Evolutionary conservation across 805 yeast genomes (phyloP).

Genomic region (Candida sanyiensis): DNA sequence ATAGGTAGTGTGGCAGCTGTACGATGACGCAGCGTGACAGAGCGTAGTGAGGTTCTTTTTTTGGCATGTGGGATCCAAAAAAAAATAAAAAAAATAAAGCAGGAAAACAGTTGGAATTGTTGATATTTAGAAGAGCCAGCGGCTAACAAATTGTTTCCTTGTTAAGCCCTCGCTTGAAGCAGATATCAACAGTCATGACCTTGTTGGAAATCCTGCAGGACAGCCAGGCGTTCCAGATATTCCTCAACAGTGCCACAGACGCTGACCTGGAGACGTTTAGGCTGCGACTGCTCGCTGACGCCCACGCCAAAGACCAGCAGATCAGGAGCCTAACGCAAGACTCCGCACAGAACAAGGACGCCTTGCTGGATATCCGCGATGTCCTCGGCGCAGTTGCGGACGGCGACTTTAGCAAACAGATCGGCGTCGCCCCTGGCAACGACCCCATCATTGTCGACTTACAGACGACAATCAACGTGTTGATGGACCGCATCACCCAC

Average conservation of each 20-base stretch:
- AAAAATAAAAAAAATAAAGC: no score
- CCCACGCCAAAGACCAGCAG: constrained; percentile 2
- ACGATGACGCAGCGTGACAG: no score
- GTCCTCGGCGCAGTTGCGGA: constrained; percentile 82
- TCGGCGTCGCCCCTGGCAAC: constrained; percentile 40
- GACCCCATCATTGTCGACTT: constrained; percentile 59
- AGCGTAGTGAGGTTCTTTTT: no score
- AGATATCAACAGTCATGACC: no score
- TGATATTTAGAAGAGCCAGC: no score
- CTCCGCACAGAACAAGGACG: neutral
- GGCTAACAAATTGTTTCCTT: no score
- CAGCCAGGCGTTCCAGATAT: constrained; percentile 2
- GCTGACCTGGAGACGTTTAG: constrained; percentile 6
- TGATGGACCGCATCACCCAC: constrained; percentile 82
- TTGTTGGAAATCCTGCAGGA: neutral
- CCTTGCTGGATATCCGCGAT: constrained; percentile 28
- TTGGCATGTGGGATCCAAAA: no score
- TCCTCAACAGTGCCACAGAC: constrained; percentile 5
- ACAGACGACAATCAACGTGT: constrained; percentile 72
- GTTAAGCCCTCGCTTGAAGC: no score
- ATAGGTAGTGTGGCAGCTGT: no score
- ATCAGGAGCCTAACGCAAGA: neutral
- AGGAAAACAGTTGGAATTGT: no score
- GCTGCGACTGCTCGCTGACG: neutral
- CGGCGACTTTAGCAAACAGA: constrained; percentile 77